Evolutionary conservation across 805 yeast genomes (phyloP).

Genomic region (Wickerhamomyces mucosus): DNA sequence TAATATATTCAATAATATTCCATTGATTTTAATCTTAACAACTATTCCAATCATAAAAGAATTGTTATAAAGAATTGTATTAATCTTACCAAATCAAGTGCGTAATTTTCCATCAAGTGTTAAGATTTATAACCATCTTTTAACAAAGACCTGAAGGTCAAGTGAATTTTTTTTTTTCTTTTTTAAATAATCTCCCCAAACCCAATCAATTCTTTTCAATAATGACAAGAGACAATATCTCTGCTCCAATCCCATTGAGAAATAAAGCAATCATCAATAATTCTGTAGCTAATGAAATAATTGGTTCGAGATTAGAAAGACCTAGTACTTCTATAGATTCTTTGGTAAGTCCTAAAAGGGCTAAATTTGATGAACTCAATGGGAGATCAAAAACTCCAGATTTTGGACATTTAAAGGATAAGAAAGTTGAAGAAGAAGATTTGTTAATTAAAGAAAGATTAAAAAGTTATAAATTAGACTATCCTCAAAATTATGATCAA

Average conservation of each 20-base stretch:
- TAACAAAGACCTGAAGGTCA: too few relatives aligned
- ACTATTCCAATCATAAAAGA: too few relatives aligned
- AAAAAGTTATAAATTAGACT: conserved; percentile 39
- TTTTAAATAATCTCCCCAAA: too few relatives aligned
- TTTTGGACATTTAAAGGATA: conserved; percentile 8
- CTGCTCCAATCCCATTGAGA: conserved; percentile 18
- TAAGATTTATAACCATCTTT: too few relatives aligned
- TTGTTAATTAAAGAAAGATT: conserved; percentile 21
- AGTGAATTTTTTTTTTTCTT: too few relatives aligned
- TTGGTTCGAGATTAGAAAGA: conserved; percentile 4
- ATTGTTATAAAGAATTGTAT: too few relatives aligned
- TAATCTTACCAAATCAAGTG: too few relatives aligned
- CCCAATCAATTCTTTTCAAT: too few relatives aligned
- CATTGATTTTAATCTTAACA: too few relatives aligned
- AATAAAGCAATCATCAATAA: conserved; percentile 6
- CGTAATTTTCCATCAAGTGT: too few relatives aligned
- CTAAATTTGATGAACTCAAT: conserved; percentile 4
- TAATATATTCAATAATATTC: too few relatives aligned
- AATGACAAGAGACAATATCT: conserved; percentile 9
- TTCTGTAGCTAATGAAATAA: conserved; percentile 1
- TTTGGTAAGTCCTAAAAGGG: conserved; percentile 3
- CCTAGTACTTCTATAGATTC: conserved; percentile 11
- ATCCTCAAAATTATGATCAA: conserved; percentile 32
- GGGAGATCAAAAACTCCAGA: conserved; percentile 21
- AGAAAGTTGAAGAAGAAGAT: conserved; percentile 10